These are phyloP conservation scores for Dendrobium nobile DNA, from an alignment of 106 monocot genomes.

Conservation along the genomic window DNA sequence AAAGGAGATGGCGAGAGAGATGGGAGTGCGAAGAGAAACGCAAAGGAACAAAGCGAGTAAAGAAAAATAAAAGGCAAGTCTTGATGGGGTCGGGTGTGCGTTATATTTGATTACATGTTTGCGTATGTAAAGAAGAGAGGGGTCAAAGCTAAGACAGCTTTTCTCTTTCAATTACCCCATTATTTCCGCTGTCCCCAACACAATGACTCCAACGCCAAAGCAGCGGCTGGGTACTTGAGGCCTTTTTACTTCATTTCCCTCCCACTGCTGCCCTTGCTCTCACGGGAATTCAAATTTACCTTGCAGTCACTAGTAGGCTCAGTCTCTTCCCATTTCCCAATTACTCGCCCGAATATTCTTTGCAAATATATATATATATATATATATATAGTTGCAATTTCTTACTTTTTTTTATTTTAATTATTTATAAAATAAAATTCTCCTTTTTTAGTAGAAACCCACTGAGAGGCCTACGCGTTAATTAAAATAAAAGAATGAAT, in stretches of 20 bases:
- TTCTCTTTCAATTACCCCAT: conserved; percentile 7
- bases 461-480: too few species aligned
- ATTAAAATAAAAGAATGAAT: too few species aligned
- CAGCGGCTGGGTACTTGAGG: not conserved
- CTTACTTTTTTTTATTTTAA: too few species aligned
- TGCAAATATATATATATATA: not conserved
- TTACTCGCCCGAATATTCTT: not conserved
- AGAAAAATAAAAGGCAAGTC: not conserved
- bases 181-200: conserved; percentile 1
- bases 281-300: conserved; percentile 6
- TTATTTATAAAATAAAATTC: too few species aligned
- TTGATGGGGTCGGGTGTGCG: not conserved
- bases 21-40: not conserved
- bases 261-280: not conserved
- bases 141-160: not conserved
- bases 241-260: not conserved
- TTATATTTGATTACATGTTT: not conserved
- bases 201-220: not conserved
- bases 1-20: not conserved
- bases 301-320: not conserved
- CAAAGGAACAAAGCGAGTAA: not conserved
- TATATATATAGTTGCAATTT: too few species aligned
- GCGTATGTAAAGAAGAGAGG: not conserved
- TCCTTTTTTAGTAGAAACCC: too few species aligned
- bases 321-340: not conserved